Evolutionary conservation across 2,329 filamentous ascomycete genomes (phyloP).

Genomic region (Neopestalotiopsis rosae): DNA sequence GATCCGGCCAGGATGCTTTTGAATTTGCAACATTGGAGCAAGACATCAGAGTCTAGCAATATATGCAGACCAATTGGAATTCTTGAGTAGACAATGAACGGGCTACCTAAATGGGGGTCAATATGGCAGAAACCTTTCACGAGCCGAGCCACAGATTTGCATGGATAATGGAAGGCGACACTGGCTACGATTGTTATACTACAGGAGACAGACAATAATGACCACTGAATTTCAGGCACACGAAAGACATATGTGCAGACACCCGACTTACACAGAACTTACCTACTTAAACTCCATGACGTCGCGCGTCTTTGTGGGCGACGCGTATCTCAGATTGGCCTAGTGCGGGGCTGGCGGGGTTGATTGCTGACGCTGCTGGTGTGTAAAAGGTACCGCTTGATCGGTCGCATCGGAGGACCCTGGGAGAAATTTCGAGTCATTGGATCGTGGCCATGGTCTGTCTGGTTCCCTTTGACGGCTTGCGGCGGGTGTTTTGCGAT

Average conservation of each 20-base stretch:
- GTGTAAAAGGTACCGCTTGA: neutral
- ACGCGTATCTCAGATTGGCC: constrained; percentile 12
- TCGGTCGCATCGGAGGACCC: neutral
- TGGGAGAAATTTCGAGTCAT: constrained; percentile 20
- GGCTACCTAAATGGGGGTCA: neutral
- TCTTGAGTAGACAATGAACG: neutral
- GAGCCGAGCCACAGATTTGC: neutral
- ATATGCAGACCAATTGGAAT: constrained; percentile 1
- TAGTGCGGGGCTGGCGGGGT: constrained; percentile 22
- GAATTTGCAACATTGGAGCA: constrained; percentile 8
- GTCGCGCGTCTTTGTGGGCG: constrained; percentile 1
- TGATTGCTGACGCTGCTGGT: constrained; percentile 8
- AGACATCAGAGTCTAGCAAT: neutral
- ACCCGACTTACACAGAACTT: too few species aligned
- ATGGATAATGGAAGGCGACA: neutral
- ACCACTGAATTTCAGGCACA: constrained; percentile 16
- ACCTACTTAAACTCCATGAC: neutral
- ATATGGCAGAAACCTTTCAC: neutral
- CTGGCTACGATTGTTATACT: neutral
- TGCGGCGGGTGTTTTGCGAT: neutral
- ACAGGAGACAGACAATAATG: constrained; percentile 13
- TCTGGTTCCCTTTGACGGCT: constrained; percentile 5
- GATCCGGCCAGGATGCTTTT: neutral
- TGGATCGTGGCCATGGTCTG: constrained; percentile 1
- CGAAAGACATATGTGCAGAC: neutral